These are phyloP conservation scores for Rheum nobile DNA, from an alignment of 148 eudicot genomes.

Conservation along the genomic window DNA sequence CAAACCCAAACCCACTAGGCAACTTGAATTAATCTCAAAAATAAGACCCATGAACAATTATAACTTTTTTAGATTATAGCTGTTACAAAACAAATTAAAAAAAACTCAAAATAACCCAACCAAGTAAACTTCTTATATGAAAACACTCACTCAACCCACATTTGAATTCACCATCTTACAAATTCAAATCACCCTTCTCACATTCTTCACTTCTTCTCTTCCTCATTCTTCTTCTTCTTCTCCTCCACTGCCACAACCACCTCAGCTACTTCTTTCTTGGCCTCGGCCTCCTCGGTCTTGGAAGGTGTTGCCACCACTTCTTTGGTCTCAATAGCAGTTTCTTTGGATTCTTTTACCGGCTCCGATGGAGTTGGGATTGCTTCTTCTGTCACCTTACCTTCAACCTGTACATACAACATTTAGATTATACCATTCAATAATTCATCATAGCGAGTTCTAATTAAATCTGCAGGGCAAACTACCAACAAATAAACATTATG, in stretches of 20 bases:
- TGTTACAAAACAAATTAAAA: not conserved
- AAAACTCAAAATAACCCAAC: not conserved
- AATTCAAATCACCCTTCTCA: not conserved
- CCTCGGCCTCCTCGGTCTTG: not conserved
- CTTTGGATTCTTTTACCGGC: not conserved
- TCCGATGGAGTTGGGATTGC: not conserved
- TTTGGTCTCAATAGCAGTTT: not conserved
- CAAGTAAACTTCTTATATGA: not conserved
- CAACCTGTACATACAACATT: not conserved
- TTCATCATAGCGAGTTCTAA: no score
- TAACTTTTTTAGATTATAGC: not conserved
- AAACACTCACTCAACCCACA: not conserved
- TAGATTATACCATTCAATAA: not conserved
- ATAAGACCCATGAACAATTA: not conserved
- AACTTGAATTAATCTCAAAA: not conserved
- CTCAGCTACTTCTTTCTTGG: not conserved
- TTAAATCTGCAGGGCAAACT: not conserved
- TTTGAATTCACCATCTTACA: not conserved
- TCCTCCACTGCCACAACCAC: not conserved
- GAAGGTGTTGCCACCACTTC: not conserved
- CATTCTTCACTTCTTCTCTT: slow-evolving; percentile 3
- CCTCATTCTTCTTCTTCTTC: not conserved
- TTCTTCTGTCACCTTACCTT: slow-evolving; percentile 1
- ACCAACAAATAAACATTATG: not conserved
- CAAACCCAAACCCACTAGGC: no score